A percentile compares a stretch with the other conserved stretches of the same genome.
phyloP scores from a whole-genome alignment of 2,329 filamentous ascomycete species.

The Geosmithia morbida region DNA sequence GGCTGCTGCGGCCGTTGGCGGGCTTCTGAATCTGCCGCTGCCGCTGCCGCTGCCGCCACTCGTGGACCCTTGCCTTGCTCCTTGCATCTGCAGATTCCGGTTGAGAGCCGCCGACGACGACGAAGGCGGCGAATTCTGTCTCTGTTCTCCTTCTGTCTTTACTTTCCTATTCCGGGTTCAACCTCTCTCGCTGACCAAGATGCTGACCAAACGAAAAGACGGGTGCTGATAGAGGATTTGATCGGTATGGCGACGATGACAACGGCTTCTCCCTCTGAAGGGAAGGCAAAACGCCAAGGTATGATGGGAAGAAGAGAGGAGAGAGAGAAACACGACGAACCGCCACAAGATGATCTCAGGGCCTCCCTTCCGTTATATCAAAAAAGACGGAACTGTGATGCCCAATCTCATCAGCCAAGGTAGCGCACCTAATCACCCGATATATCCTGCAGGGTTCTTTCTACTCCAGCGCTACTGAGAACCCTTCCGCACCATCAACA shows the following conservation, averaged over 20 bases:
- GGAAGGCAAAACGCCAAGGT: not conserved
- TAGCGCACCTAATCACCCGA: not conserved
- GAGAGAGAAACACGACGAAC: not conserved
- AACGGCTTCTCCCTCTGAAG: no score
- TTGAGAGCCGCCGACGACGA: not conserved
- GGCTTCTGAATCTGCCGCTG: not conserved
- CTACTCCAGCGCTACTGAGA: not conserved
- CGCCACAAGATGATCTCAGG: not conserved
- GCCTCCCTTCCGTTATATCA: not conserved
- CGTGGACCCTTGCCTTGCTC: not conserved
- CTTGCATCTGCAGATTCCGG: not conserved
- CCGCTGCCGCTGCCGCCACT: not conserved
- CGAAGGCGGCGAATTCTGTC: not conserved
- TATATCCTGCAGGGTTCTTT: not conserved
- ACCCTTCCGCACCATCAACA: not conserved
- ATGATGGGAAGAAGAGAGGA: not conserved
- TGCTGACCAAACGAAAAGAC: no score
- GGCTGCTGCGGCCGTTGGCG: not conserved
- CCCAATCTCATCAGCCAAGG: not conserved
- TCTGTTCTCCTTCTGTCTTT: not conserved
- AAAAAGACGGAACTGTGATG: not conserved
- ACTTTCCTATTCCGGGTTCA: not conserved
- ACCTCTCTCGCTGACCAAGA: not conserved
- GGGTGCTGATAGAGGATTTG: no score
- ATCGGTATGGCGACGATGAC: no score